Evolutionary conservation across 139 green algal genomes (phyloP), one percentile per base, ranked within the genome.

Genomic region (Chlorokybus atmophyticus): DNA sequence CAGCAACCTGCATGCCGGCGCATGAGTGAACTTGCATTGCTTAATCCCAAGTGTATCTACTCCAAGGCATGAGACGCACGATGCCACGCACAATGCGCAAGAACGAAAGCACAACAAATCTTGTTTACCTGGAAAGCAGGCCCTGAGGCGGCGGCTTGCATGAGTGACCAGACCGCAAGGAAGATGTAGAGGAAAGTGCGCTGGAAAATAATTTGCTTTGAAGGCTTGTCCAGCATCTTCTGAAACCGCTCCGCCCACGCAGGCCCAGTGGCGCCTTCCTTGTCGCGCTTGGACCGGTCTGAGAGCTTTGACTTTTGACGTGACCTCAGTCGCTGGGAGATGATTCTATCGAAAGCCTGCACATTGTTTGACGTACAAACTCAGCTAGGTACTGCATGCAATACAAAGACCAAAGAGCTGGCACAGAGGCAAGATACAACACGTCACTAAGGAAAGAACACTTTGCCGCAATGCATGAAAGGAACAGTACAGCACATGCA

Each of bases 81-180:
- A n/a, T n/a, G n/a, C n/a, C n/a, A n/a, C n/a, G n/a, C n/a, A n/a
- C n/a, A n/a, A n/a, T n/a, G n/a, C n/a, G n/a, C n/a, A n/a, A n/a
- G n/a, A n/a, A n/a, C n/a, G n/a, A n/a, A n/a, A n/a, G n/a, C n/a
- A n/a, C n/a, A n/a, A n/a, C n/a, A n/a, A n/a, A n/a, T n/a, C n/a
- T n/a, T n/a, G n/a, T n/a, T n/a, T 21, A 71, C 27, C 57, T 71
- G 63, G 41, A 71, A 67, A 7, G 63, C 44, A 7, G 63, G 63
- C 1, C 63, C 57, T 19, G 30, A 40, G 23, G 32, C 29, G 19
- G 25, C 32, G 23, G 35, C 21, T 14, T 28, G 5, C n/a, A 50
- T 24, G 10, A 71, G 29, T 1, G 49, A 31, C 63, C 63, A 71
- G 7, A 21, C 57, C 5, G 31, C 30, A n/a, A 71, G 44, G 29